phyloP scores from a whole-genome alignment of 2,329 filamentous ascomycete genomes.

The Sclerotinia trifoliorum region DNA sequence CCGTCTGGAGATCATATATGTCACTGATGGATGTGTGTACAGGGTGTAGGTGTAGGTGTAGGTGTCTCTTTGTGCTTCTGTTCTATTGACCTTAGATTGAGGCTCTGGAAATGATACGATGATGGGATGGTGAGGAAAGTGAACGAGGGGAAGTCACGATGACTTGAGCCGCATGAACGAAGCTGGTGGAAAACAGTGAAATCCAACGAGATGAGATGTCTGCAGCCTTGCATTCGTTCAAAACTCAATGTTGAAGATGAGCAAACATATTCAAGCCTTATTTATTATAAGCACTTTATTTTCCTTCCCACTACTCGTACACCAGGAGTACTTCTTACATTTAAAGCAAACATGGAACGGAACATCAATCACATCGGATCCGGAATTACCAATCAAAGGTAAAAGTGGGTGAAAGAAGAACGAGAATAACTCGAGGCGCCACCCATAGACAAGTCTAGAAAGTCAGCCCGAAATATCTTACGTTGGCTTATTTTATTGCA shows the following conservation, averaged over 20 bases:
- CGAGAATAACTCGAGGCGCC: background rate
- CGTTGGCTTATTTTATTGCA: background rate
- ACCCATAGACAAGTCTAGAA: background rate
- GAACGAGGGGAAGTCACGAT: background rate
- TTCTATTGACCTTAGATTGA: background rate
- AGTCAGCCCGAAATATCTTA: background rate
- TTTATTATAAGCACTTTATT: background rate
- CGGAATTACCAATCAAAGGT: background rate
- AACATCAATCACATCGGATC: background rate
- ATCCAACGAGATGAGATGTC: background rate
- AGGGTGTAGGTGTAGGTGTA: background rate
- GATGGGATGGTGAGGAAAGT: background rate
- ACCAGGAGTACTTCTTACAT: background rate
- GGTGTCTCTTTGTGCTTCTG: background rate
- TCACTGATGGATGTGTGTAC: background rate
- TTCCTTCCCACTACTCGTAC: background rate
- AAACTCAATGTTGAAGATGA: background rate
- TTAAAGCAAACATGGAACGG: background rate
- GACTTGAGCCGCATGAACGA: background rate
- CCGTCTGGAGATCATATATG: background rate
- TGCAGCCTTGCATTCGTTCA: background rate
- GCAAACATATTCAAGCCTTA: background rate
- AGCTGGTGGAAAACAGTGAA: background rate
- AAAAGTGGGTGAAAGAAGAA: background rate
- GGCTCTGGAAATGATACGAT: background rate